A percentile compares a stretch with the other conserved stretches of the same genome.
Evolutionary conservation across 768 basidiomycete species (phyloP).

Genomic region (Boletus vermiculosoides): DNA sequence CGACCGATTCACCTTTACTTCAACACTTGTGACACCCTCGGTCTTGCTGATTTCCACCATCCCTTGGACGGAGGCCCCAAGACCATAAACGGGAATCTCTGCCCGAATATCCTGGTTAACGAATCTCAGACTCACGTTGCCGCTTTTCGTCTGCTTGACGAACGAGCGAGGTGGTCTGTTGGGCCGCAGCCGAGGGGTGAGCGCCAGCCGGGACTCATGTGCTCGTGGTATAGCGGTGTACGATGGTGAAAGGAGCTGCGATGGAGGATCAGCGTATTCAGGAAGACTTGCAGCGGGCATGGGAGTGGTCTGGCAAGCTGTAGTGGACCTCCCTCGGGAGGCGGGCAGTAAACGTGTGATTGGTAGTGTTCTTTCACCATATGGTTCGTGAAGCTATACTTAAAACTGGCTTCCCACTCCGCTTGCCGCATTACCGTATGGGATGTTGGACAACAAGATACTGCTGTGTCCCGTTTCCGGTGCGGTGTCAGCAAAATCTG

Average conservation of each 20-base stretch:
- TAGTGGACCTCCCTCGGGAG: slow-evolving; percentile 1
- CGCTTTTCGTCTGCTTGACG: slow-evolving; percentile 57
- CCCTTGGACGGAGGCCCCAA: slow-evolving; percentile 52
- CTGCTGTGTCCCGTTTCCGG: neutral
- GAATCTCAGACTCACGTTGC: slow-evolving; percentile 51
- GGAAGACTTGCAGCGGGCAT: slow-evolving; percentile 61
- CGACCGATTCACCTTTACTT: slow-evolving; percentile 51
- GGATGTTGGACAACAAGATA: slow-evolving; percentile 1
- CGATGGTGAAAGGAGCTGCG: slow-evolving; percentile 40
- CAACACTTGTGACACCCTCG: slow-evolving; percentile 57
- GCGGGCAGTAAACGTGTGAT: slow-evolving; percentile 23
- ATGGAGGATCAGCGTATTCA: slow-evolving; percentile 41
- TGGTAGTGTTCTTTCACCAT: slow-evolving; percentile 21
- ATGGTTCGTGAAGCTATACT: slow-evolving; percentile 33
- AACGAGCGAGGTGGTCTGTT: slow-evolving; percentile 47
- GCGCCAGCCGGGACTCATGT: slow-evolving; percentile 53
- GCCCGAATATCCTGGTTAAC: slow-evolving; percentile 50
- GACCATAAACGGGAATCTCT: slow-evolving; percentile 57
- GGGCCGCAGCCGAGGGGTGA: slow-evolving; percentile 38
- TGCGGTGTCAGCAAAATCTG: neutral
- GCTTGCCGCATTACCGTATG: slow-evolving; percentile 17
- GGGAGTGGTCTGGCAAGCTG: slow-evolving; percentile 23
- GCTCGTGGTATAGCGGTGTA: slow-evolving; percentile 56
- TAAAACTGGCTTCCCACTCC: slow-evolving; percentile 36
- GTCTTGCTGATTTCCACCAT: slow-evolving; percentile 52